Evolutionary conservation across 129 eudicot species (phyloP).

Genomic region (Artemisia argyi): DNA sequence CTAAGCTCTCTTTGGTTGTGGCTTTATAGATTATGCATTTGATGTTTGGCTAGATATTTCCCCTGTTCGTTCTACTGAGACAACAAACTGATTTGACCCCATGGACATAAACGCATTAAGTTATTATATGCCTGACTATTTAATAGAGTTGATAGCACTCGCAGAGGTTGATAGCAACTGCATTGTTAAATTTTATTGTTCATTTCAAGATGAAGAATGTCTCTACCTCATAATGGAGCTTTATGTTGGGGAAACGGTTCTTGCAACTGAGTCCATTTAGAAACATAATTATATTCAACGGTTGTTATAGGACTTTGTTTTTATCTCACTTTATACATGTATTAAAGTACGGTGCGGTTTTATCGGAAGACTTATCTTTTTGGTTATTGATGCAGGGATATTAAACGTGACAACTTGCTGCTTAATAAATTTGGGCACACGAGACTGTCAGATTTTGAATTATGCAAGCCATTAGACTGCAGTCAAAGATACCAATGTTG

Average conservation of each 20-base stretch:
- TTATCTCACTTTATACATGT: neutral
- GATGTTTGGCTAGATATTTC: no score
- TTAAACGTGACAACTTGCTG: conserved; percentile 92
- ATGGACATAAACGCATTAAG: no score
- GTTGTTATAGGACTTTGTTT: conserved; percentile 35
- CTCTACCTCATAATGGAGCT: conserved; percentile 92
- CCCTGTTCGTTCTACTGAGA: no score
- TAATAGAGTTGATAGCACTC: conserved; percentile 19
- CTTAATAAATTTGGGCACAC: conserved; percentile 92
- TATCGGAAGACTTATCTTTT: conserved; percentile 15
- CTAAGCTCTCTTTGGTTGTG: no score
- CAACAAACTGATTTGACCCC: no score
- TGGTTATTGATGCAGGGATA: conserved; percentile 61
- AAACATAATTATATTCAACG: conserved; percentile 94
- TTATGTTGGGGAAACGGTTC: conserved; percentile 84
- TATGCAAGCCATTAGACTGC: conserved; percentile 93
- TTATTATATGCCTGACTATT: no score
- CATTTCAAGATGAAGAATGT: conserved; percentile 94
- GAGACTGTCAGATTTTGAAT: conserved; percentile 95
- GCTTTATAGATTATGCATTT: no score
- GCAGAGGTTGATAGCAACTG: conserved; percentile 98
- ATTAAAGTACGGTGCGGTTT: neutral
- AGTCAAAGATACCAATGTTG: conserved; percentile 4
- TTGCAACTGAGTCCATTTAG: conserved; percentile 91
- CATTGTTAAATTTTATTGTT: conserved; percentile 88